Conservation (phyloP, 1,284 basidiomycete species). For the Sutorius eximius region DNA sequence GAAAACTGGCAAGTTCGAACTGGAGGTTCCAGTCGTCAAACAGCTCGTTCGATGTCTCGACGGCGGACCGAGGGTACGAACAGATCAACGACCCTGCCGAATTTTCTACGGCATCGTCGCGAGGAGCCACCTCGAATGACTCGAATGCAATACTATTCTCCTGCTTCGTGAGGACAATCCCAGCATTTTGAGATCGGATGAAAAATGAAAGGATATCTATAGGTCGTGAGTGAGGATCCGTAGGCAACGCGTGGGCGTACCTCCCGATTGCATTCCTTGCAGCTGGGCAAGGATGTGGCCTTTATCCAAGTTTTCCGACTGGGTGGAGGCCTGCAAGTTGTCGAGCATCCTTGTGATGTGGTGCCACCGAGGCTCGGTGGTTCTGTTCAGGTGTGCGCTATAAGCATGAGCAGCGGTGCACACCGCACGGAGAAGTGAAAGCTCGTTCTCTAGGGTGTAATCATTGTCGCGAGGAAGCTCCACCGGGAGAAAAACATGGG, state of each 20-base stretch:
- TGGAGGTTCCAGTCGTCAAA: conserved; percentile 24
- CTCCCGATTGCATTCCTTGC: conserved; percentile 11
- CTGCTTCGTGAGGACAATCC: conserved; percentile 32
- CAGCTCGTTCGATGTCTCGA: conserved; percentile 19
- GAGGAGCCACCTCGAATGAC: conserved; percentile 35
- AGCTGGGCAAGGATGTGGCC: conserved; percentile 11
- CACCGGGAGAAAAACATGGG: conserved; percentile 14
- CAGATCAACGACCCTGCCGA: conserved; percentile 33
- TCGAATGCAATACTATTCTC: conserved; percentile 29
- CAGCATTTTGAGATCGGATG: conserved; percentile 40
- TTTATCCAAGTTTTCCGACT: conserved; percentile 5
- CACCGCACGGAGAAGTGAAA: conserved; percentile 9
- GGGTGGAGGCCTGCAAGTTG: conserved; percentile 10
- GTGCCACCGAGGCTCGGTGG: conserved; percentile 9
- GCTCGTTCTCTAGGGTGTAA: conserved; percentile 10
- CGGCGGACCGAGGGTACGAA: conserved; percentile 36
- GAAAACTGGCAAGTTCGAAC: conserved; percentile 26
- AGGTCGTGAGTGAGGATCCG: neutral
- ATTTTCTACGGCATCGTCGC: neutral
- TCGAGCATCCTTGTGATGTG: conserved; percentile 19
- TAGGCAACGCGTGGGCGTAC: neutral
- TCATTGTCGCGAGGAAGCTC: conserved; percentile 22
- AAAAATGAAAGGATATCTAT: conserved; percentile 28
- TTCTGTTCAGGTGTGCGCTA: neutral
- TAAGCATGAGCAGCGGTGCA: conserved; percentile 1